Conservation (phyloP, 2,329 filamentous ascomycete genomes). For the Aspergillus pseudoviridinutans region DNA sequence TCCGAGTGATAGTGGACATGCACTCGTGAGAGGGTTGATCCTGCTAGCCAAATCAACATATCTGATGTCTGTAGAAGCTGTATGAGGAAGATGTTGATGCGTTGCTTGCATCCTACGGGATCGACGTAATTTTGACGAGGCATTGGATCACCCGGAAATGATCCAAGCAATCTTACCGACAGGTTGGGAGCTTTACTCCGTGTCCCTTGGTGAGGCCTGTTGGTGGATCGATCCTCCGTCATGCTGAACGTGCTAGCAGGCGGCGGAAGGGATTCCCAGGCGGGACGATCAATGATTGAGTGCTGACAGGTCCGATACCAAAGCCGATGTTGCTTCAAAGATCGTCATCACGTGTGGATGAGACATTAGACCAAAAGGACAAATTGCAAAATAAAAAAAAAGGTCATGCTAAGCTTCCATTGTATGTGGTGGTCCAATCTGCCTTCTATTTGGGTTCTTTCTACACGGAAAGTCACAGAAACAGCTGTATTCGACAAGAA, state of each 20-base stretch:
- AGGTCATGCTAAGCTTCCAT: neutral
- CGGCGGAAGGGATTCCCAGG: neutral
- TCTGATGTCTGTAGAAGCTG: neutral
- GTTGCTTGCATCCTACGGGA: neutral
- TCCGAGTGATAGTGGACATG: neutral
- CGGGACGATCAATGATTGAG: neutral
- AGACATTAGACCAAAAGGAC: neutral
- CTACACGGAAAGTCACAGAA: conserved; percentile 10
- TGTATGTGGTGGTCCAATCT: conserved; percentile 9
- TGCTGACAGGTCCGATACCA: neutral
- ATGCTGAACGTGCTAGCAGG: neutral
- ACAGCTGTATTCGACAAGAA: conserved; percentile 5
- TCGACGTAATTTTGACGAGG: neutral
- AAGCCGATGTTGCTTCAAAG: neutral
- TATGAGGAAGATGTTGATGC: neutral
- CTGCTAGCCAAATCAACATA: neutral
- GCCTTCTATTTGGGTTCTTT: conserved; percentile 15
- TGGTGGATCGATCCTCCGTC: neutral
- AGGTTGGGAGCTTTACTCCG: neutral
- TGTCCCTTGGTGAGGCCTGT: neutral
- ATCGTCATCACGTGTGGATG: neutral
- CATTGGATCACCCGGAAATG: neutral
- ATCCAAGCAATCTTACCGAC: neutral
- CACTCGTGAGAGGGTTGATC: neutral
- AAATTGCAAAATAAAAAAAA: neutral